Evolutionary conservation across 139 green algal genomes (phyloP).

Genomic region (Tetradesmus obliquus): DNA sequence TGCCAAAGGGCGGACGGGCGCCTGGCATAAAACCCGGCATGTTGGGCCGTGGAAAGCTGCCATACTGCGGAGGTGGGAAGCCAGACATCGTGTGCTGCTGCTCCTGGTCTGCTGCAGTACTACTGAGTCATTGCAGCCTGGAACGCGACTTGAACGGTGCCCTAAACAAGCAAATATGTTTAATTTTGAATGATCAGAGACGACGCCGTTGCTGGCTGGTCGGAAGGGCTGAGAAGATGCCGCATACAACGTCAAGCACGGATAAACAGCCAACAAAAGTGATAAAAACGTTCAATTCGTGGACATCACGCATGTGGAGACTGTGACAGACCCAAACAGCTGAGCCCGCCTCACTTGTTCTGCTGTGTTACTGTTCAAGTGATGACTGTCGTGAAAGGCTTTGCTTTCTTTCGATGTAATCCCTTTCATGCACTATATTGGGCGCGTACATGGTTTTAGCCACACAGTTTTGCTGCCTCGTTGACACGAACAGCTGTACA

Average conservation of each 20-base stretch:
- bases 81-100: background rate
- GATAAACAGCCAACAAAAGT: no score
- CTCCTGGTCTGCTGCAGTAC: constrained; percentile 2
- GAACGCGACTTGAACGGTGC: background rate
- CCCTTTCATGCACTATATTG: no score
- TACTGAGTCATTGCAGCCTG: background rate
- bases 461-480: background rate
- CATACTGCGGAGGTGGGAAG: background rate
- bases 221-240: no score
- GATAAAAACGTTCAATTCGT: no score
- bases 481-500: background rate
- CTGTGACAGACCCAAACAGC: no score
- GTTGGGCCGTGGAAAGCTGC: background rate
- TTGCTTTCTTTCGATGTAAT: background rate
- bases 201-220: no score
- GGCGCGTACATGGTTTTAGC: background rate
- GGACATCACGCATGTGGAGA: no score
- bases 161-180: no score
- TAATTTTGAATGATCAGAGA: background rate
- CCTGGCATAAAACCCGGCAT: background rate
- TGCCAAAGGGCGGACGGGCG: background rate
- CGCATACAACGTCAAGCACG: background rate
- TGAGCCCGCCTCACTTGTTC: background rate
- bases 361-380: background rate
- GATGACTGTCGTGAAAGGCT: background rate